Evolutionary conservation across 2,329 filamentous ascomycete genomes (phyloP), one percentile per base, ranked within the genome.

Genomic region (Hypoxylon rubiginosum): DNA sequence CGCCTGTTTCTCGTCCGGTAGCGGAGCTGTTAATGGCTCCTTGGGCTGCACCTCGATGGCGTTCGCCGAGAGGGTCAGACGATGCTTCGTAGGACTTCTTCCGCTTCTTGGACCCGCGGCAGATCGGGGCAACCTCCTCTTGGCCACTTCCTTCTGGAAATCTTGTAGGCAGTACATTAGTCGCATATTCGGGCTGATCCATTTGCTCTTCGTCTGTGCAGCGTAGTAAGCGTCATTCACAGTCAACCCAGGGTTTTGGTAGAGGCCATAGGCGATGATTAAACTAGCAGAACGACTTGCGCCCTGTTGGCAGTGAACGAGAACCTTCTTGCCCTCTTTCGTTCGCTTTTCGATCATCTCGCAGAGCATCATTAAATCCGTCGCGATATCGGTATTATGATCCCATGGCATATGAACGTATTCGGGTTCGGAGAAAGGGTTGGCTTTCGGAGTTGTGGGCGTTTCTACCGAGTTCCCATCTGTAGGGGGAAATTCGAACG

Each of bases 151-250:
- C 74, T 90, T 90, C 71, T 90, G 88, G 75, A 94, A 95, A 74
- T 95, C 92, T 77, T 94, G 92, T 51, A 97, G 82, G 71, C 93
- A 94, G 84, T 96, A 96, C 85, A 97, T 94, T 71, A 97, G 84
- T 71, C 92, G 92, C 93, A 97, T 97, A 78, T 97, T 97, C 0
- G 92, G 92, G 63, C 92, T 94, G 72, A 97, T 95, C 92, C 93
- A 97, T 74, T 86, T 89, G 78, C 92, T 96, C 80, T 91, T 91
- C 58, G 88, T 85, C 79, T 97, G 93, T 2, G 93, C 92, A 2
- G 90, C 86, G 75, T 93, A 89, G 76, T 96, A 96, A 2, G 92
- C 92, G 76, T 95, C 92, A 74, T 95, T 94, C 57, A 95, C 92
- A 71, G 86, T 92, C 73, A 93, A 81, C 5, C 89, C 85, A 1